These are phyloP conservation scores for Fusarium solani-melongenae DNA, from an alignment of 2,329 filamentous ascomycete genomes.

Conservation along the genomic window DNA sequence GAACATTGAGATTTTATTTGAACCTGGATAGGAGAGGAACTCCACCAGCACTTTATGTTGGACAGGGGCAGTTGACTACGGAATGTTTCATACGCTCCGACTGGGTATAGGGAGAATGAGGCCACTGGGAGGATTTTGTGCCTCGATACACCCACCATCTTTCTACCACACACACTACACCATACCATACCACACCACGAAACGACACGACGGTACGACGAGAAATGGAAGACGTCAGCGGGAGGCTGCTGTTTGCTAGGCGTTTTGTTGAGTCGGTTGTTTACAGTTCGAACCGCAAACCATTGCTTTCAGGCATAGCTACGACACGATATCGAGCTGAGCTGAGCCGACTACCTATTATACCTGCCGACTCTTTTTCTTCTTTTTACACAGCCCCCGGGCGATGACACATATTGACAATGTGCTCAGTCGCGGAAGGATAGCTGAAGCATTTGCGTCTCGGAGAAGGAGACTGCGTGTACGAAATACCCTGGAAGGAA, in stretches of 20 bases:
- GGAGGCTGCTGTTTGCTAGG: constrained; percentile 30
- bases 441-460: constrained; percentile 41
- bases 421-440: constrained; percentile 14
- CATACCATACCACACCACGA: constrained; percentile 34
- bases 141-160: constrained; percentile 19
- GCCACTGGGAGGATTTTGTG: constrained; percentile 25
- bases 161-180: constrained; percentile 29
- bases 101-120: neutral
- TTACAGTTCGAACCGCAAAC: constrained; percentile 25
- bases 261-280: constrained; percentile 39
- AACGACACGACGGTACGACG: constrained; percentile 44
- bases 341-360: constrained; percentile 19
- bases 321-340: constrained; percentile 21
- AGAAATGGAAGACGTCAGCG: constrained; percentile 40
- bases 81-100: constrained; percentile 32
- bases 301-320: constrained; percentile 19
- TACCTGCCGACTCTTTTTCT: constrained; percentile 24
- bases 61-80: constrained; percentile 20
- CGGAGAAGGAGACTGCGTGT: constrained; percentile 43
- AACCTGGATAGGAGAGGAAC: constrained; percentile 48
- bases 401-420: constrained; percentile 1
- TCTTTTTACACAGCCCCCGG: constrained; percentile 22
- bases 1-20: constrained; percentile 32
- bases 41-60: constrained; percentile 29
- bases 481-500: constrained; percentile 44